Evolutionary conservation across 2,329 filamentous ascomycete genomes (phyloP).

Genomic region (Fusarium nodosum): DNA sequence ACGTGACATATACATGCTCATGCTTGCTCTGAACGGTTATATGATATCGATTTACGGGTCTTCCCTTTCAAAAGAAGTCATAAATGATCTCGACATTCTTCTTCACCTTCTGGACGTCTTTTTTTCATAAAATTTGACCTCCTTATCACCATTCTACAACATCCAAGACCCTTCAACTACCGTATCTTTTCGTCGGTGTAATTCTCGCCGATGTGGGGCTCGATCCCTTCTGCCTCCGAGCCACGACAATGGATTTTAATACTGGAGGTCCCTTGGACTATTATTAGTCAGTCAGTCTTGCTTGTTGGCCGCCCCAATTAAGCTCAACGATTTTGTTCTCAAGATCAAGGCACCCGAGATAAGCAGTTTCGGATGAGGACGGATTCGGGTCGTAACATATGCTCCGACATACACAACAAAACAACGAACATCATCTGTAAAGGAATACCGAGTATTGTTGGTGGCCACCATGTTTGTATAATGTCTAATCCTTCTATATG

Average conservation of each 20-base stretch:
- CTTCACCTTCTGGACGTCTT: background rate
- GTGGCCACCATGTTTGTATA: conserved; percentile 25
- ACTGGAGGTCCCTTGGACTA: conserved; percentile 13
- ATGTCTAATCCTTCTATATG: conserved; percentile 45
- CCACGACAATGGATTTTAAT: conserved; percentile 42
- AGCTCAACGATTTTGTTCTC: conserved; percentile 31
- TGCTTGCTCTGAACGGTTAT: background rate
- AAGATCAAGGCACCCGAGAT: background rate
- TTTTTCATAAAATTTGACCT: background rate
- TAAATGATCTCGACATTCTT: fast-evolving
- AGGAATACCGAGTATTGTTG: conserved; percentile 27
- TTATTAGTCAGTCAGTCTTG: conserved; percentile 13
- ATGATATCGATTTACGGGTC: background rate
- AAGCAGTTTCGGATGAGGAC: background rate
- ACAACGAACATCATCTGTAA: background rate
- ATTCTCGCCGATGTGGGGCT: conserved; percentile 39
- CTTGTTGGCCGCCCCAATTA: conserved; percentile 21
- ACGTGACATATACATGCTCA: conserved; percentile 40
- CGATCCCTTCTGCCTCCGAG: conserved; percentile 47
- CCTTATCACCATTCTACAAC: background rate
- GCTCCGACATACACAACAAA: background rate
- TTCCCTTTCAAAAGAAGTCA: background rate
- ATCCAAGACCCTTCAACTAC: conserved; percentile 24
- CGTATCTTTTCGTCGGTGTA: conserved; percentile 33
- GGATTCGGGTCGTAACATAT: too few relatives aligned